phyloP scores from a whole-genome alignment of 768 basidiomycete genomes.

The Hericium coralloides region DNA sequence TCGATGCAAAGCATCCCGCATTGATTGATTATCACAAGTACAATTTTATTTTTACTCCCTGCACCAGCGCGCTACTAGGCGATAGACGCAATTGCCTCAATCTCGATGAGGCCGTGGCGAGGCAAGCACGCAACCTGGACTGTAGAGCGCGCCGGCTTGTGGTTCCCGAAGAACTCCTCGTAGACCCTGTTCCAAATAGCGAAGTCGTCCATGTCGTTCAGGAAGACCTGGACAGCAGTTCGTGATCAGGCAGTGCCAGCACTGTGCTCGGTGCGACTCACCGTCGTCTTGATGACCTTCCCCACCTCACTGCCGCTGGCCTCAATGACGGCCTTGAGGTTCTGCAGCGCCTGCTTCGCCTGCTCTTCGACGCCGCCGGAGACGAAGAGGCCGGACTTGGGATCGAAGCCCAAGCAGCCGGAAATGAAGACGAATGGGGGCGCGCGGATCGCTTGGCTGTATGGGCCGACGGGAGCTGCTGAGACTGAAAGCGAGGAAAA shows the following conservation, averaged over 20 bases:
- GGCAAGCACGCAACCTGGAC: conserved; percentile 88
- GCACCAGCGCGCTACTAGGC: too few species aligned
- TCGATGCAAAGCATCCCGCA: too few species aligned
- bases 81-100: conserved; percentile 75
- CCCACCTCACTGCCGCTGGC: conserved; percentile 71
- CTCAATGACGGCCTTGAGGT: conserved; percentile 76
- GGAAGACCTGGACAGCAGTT: conserved; percentile 55
- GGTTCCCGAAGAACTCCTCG: conserved; percentile 74
- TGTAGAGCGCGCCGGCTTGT: conserved; percentile 73
- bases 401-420: conserved; percentile 81
- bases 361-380: conserved; percentile 71
- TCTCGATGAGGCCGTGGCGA: conserved; percentile 85
- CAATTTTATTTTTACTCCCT: too few species aligned
- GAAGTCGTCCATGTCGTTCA: conserved; percentile 92
- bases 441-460: conserved; percentile 78
- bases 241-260: not conserved
- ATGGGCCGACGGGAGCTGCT: conserved; percentile 76
- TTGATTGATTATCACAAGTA: too few species aligned
- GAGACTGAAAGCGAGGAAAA: conserved; percentile 40
- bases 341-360: conserved; percentile 76
- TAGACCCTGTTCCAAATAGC: conserved; percentile 75
- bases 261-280: conserved; percentile 27
- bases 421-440: conserved; percentile 84
- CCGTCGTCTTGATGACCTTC: conserved; percentile 89
- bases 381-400: conserved; percentile 61